These are phyloP conservation scores for Erodium texanum DNA, from an alignment of 441 rosid genomes.

Conservation along the genomic window DNA sequence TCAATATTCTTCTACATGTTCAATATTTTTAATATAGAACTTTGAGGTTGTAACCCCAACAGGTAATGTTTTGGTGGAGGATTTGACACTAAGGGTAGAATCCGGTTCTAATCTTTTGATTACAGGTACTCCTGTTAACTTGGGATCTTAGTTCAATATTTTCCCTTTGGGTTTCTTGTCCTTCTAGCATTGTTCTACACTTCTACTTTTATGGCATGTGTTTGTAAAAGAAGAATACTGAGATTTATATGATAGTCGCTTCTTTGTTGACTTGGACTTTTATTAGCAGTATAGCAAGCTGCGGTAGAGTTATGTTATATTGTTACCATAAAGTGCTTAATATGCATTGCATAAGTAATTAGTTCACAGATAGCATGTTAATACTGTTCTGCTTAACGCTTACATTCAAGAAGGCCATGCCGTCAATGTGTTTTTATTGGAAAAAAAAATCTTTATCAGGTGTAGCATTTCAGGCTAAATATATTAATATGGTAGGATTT, in stretches of 20 bases:
- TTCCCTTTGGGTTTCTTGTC: conserved; percentile 7
- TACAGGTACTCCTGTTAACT: conserved; percentile 53
- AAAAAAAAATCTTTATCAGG: too few relatives aligned
- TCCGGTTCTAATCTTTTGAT: conserved; percentile 94
- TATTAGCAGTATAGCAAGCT: not conserved
- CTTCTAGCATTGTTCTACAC: not conserved
- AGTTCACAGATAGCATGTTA: too few relatives aligned
- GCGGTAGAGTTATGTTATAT: not conserved
- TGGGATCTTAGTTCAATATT: conserved; percentile 8
- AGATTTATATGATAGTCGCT: not conserved
- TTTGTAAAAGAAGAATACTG: not conserved
- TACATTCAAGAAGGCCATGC: too few relatives aligned
- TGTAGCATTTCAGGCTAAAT: too few relatives aligned
- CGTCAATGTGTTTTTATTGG: too few relatives aligned
- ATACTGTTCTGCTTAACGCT: too few relatives aligned
- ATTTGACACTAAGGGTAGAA: conserved; percentile 79
- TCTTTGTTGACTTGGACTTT: not conserved
- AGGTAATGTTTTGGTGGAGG: conserved; percentile 87
- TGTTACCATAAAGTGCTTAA: conserved; percentile 6
- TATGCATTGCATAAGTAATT: not conserved
- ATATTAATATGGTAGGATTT: too few relatives aligned
- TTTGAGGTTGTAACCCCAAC: conserved; percentile 96
- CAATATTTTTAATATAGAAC: conserved; percentile 21
- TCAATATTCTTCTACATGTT: conserved; percentile 12
- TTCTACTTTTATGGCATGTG: not conserved